Evolutionary conservation across 306 rosid species (phyloP), one percentile per base, ranked within the genome.

Genomic region (Vicia faba): DNA sequence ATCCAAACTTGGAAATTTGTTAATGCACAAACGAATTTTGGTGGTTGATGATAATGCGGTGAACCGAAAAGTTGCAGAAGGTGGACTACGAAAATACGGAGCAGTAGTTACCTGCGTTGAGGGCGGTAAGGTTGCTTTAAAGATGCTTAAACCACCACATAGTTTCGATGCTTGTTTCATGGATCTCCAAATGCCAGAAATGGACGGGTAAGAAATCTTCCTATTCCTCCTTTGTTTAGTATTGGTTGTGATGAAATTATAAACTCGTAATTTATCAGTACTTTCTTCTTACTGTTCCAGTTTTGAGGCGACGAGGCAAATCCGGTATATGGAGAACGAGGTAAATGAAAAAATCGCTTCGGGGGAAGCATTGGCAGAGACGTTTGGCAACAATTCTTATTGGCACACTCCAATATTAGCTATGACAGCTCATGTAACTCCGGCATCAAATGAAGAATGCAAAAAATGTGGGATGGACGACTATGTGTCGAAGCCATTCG

Each of bases 161-260:
- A 60, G 23, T 73, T 88, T 89, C 45, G 81, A 86, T 71, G 96
- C 91, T 51, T 93, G 98, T 79, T 93, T 93, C 86, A 93, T 93
- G 98, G 98, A 93, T 85, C 95, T 93, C 84, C 98, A 88, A 70
- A 93, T 93, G 98, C 98, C 97, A 20, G 96, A 88, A 84, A 93
- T 93, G 97, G 91, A 93, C n/a, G 98, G 98, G 98, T 93, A 93
- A 82, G 43, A 68, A 49, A 58, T 75, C 73, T 66, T 33, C 66
- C 12, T 45, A n/a, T 55, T 73, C 66, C 48, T 61, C 20, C 11
- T 43, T 19, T n/a, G 59, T 33, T 57, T 7, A 56, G 1, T 26
- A 66, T 43, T 38, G 12, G 50, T 40, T 68, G 18, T 50, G 5
- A 5, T 31, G 8, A 31, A 33, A 1, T 33, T 7, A 33, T 33